Evolutionary conservation across 1,284 basidiomycete species (phyloP).

Genomic region (Baeospora myosura): DNA sequence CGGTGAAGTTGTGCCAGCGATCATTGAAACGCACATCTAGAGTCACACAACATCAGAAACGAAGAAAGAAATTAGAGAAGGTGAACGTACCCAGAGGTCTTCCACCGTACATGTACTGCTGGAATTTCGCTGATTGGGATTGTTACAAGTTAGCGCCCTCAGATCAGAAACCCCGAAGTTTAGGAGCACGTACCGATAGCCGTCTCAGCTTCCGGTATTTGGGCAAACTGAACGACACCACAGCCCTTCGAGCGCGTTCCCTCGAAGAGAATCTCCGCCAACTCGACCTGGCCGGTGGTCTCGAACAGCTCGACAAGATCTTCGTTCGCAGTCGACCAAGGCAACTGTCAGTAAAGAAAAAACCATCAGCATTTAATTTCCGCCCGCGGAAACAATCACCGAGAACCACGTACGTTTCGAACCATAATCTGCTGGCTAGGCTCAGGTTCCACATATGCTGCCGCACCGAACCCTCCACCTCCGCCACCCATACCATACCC

Average conservation of each 20-base stretch:
- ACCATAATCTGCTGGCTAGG: slow-evolving; percentile 97
- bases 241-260: slow-evolving; percentile 87
- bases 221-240: slow-evolving; percentile 93
- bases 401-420: slow-evolving; percentile 71
- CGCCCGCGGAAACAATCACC: not conserved
- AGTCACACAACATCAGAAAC: slow-evolving; percentile 7
- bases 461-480: slow-evolving; percentile 31
- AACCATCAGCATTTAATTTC: not conserved
- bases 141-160: slow-evolving; percentile 3
- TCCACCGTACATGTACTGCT: slow-evolving; percentile 86
- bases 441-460: slow-evolving; percentile 46
- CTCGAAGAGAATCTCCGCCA: slow-evolving; percentile 92
- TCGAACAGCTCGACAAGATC: slow-evolving; percentile 97
- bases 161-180: slow-evolving; percentile 1
- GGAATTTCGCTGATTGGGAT: slow-evolving; percentile 70
- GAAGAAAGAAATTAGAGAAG: not conserved
- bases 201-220: slow-evolving; percentile 83
- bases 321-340: slow-evolving; percentile 99
- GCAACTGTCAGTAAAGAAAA: slow-evolving; percentile 52
- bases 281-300: slow-evolving; percentile 90
- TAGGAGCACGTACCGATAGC: slow-evolving; percentile 63
- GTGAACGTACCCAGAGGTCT: slow-evolving; percentile 65
- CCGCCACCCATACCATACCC: slow-evolving; percentile 32
- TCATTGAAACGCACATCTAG: slow-evolving; percentile 87
- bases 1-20: slow-evolving; percentile 85